Evolutionary conservation across 352 stramenopile genomes (phyloP).

Genomic region (Globisporangium cystogenes): DNA sequence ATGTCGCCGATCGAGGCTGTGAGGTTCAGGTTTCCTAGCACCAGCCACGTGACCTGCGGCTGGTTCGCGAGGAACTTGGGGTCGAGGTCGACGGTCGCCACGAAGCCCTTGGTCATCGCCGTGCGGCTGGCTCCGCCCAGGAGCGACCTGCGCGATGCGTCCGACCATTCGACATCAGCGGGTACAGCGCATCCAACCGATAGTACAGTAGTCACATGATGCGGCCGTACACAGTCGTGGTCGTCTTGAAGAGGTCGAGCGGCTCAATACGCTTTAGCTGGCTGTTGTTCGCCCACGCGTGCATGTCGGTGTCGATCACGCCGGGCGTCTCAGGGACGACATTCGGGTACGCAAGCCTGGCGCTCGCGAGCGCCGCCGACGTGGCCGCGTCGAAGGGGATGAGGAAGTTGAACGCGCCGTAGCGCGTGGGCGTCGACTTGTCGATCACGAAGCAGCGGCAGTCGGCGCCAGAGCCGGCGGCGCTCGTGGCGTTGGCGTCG

Average conservation of each 20-base stretch:
- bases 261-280: not conserved
- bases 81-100: constrained; percentile 3
- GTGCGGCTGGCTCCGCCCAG: not conserved
- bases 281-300: constrained; percentile 5
- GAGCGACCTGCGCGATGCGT: not conserved
- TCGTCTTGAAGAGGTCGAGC: not conserved
- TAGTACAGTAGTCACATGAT: too few relatives aligned
- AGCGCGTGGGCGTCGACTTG: not conserved
- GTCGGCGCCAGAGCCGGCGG: not conserved
- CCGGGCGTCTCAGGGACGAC: not conserved
- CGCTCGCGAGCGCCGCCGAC: not conserved
- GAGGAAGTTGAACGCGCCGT: not conserved
- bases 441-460: not conserved
- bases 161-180: not conserved
- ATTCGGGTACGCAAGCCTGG: not conserved
- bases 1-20: not conserved
- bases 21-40: constrained; percentile 1
- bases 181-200: too few relatives aligned
- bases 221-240: constrained; percentile 1
- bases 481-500: not conserved
- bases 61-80: constrained; percentile 1
- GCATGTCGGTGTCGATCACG: not conserved
- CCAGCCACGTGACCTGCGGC: not conserved
- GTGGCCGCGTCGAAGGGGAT: constrained; percentile 1
- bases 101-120: not conserved